Conservation (phyloP, 2,329 filamentous ascomycete genomes). For the Colletotrichum tanaceti region DNA sequence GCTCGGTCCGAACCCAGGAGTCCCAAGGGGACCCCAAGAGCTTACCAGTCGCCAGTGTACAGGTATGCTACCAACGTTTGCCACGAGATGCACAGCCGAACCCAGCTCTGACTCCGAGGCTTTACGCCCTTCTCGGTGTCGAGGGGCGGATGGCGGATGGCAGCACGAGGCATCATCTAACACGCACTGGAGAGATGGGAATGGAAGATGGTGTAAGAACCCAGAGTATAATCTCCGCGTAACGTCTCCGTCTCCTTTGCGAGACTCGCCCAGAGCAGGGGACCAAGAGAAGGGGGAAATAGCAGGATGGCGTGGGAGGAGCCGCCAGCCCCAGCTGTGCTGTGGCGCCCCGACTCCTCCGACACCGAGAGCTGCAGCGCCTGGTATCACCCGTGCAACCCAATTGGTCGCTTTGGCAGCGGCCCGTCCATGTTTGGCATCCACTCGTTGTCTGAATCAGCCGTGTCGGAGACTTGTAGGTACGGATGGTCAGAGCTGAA, state of each 20-base stretch:
- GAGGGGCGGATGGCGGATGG: conserved; percentile 10
- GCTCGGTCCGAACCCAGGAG: conserved; percentile 23
- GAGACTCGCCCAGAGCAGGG: conserved; percentile 1
- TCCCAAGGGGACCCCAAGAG: background rate
- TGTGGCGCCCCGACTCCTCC: conserved; percentile 24
- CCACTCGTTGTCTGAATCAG: conserved; percentile 3
- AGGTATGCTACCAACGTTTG: conserved; percentile 12
- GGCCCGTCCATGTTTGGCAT: conserved; percentile 7
- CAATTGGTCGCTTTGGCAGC: conserved; percentile 22
- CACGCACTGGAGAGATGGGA: background rate
- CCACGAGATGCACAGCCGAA: conserved; percentile 16
- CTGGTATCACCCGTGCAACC: conserved; percentile 26
- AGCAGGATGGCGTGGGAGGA: conserved; percentile 28
- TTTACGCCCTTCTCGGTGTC: background rate
- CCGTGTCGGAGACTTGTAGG: background rate
- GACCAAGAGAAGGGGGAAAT: conserved; percentile 29
- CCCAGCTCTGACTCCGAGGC: conserved; percentile 9
- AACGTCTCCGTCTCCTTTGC: background rate
- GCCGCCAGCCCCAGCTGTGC: conserved; percentile 19
- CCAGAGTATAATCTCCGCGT: no score
- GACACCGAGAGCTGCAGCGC: conserved; percentile 31
- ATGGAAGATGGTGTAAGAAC: background rate
- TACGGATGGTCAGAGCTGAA: background rate
- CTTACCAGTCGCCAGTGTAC: conserved; percentile 7
- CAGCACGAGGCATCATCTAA: conserved; percentile 1